Conservation (phyloP, 108 stramenopile genomes). For the Pelagomonas calceolata region DNA sequence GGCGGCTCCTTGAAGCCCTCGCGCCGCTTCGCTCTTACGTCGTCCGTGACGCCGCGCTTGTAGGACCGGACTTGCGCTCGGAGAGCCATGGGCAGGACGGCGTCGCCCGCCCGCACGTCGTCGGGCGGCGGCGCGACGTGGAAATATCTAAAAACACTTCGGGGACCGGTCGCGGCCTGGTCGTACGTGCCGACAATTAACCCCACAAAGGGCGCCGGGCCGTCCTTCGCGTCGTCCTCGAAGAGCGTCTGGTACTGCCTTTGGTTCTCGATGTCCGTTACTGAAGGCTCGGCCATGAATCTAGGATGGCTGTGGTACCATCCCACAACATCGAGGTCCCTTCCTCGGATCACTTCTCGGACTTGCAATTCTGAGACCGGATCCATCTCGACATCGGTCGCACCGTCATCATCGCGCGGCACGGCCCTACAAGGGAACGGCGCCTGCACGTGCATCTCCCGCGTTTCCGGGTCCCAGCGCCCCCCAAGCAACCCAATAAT, state of each 20-base stretch:
- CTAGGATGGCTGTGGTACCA: slow-evolving; percentile 50
- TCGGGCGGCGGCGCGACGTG: neutral
- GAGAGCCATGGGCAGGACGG: neutral
- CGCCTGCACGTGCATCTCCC: slow-evolving; percentile 44
- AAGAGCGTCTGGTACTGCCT: slow-evolving; percentile 41
- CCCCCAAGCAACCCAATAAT: slow-evolving; percentile 57
- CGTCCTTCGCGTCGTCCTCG: slow-evolving; percentile 14
- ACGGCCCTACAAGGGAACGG: slow-evolving; percentile 46
- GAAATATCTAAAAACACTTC: neutral
- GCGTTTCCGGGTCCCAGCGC: slow-evolving; percentile 23
- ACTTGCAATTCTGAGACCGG: slow-evolving; percentile 42
- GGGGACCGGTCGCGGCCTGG: neutral
- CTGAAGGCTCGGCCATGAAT: slow-evolving; percentile 36
- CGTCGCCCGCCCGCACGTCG: neutral
- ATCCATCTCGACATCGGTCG: slow-evolving; percentile 58
- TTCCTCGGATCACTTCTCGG: slow-evolving; percentile 30
- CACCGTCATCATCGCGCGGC: slow-evolving; percentile 30
- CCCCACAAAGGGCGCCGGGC: slow-evolving; percentile 35
- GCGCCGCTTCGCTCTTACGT: neutral
- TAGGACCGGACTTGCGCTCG: neutral
- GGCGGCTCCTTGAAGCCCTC: no score
- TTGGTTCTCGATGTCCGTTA: slow-evolving; percentile 54
- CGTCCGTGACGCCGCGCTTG: neutral
- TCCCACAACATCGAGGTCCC: slow-evolving; percentile 42
- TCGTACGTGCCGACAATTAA: slow-evolving; percentile 48